Evolutionary conservation across 345 rosid species (phyloP), one percentile per base, ranked within the genome.

Genomic region (Brassica incana): DNA sequence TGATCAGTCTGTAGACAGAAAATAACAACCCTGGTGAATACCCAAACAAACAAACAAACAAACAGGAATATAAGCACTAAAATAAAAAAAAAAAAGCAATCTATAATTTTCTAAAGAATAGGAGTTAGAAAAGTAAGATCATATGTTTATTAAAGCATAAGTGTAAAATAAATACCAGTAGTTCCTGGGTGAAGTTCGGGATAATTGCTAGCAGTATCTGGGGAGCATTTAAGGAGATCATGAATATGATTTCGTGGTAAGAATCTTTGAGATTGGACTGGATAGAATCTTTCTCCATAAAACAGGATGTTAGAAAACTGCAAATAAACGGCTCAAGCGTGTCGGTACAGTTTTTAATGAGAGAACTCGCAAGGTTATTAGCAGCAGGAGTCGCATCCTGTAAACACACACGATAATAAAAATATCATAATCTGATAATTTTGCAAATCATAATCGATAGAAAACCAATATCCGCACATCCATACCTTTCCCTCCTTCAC

Each of bases 241-340:
- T 84, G 52, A 90, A 89, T 36, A 91, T 74, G 69, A 95, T 89
- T 78, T 92, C 92, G 72, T 95, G 99, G 83, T 92, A 95, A 69
- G 83, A 85, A 80, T 90, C 90, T 83, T 87, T 90, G 74, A 95
- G 91, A 66, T 87, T 88, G 69, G 87, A 86, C 73, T 73, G 88
- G 75, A 85, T 82, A 73, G 87, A 69, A 83, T 90, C 95, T 84
- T 90, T 88, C 56, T 92, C 87, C 84, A 86, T 54, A 65, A 87
- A 86, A 84, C 98, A 95, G 54, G 98, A 88, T 15, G 89, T 75
- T 74, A 95, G 82, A 80, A 95, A 91, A 68, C 89, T 85, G 85
- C 90, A 85, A 84, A 92, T 77, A 15, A 85, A 86, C 35, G 95
- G 96, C 91, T 89, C 86, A 65, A 95, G 91, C 70, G 78, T 87